Percentiles rank a stretch among this genome's conserved stretches.
These are phyloP conservation scores for Rhodamnia argentea DNA, from an alignment of 345 rosid species.

Conservation along the genomic window DNA sequence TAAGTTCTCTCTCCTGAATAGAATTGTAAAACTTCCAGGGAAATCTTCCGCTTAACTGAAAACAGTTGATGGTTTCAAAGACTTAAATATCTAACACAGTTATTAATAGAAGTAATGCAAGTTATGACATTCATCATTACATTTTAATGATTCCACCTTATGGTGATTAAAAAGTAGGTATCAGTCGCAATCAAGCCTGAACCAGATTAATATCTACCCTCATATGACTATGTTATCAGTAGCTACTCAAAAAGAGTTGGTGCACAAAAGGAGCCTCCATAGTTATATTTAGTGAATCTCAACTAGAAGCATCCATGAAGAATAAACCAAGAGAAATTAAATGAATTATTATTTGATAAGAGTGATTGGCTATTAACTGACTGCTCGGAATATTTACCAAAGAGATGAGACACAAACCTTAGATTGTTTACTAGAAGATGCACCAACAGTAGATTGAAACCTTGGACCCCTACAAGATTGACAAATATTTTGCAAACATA, in stretches of 20 bases:
- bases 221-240: not conserved
- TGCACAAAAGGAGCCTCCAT: not conserved
- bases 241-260: not conserved
- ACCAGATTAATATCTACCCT: not conserved
- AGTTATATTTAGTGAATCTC: not conserved
- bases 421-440: constrained; percentile 26
- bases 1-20: not conserved
- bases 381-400: not conserved
- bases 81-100: not conserved
- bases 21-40: not conserved
- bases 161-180: not conserved
- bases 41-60: not conserved
- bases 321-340: not conserved
- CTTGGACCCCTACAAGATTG: constrained; percentile 26
- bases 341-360: not conserved
- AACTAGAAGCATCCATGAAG: not conserved
- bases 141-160: not conserved
- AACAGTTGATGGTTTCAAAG: not conserved
- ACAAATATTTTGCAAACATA: not conserved
- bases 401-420: constrained; percentile 30
- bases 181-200: not conserved
- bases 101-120: not conserved
- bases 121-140: not conserved
- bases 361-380: not conserved
- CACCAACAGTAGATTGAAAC: constrained; percentile 13